Evolutionary conservation across 2,329 filamentous ascomycete species (phyloP).

Genomic region (Tolypocladium sp.): DNA sequence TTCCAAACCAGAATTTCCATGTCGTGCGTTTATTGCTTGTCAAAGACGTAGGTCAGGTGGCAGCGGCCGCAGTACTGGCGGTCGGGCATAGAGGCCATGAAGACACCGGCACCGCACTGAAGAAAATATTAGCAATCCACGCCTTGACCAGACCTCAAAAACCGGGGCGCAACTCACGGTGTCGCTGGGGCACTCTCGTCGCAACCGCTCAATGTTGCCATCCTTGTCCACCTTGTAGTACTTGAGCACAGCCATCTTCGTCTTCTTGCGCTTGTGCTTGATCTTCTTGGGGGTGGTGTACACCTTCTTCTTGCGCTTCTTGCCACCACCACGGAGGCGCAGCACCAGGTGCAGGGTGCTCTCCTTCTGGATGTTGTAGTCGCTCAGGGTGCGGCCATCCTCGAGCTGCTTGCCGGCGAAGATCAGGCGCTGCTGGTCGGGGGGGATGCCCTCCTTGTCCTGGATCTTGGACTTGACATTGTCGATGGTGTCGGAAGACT

Average conservation of each 20-base stretch:
- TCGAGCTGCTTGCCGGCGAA: slow-evolving; percentile 99
- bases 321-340: slow-evolving; percentile 94
- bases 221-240: slow-evolving; percentile 99
- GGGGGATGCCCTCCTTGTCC: slow-evolving; percentile 99
- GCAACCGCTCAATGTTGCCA: slow-evolving; percentile 98
- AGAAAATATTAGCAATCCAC: background rate
- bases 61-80: slow-evolving; percentile 88
- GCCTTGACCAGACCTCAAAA: too few species aligned
- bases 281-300: slow-evolving; percentile 99
- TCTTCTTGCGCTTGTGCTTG: slow-evolving; percentile 99
- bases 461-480: slow-evolving; percentile 98
- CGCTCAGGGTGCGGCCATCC: slow-evolving; percentile 95
- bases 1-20: slow-evolving; percentile 17
- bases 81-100: slow-evolving; percentile 99
- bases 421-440: slow-evolving; percentile 98
- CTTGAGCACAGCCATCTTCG: slow-evolving; percentile 99
- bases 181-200: slow-evolving; percentile 91
- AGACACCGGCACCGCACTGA: slow-evolving; percentile 98
- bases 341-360: slow-evolving; percentile 96
- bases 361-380: slow-evolving; percentile 99
- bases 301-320: slow-evolving; percentile 99
- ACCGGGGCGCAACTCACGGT: slow-evolving; percentile 51
- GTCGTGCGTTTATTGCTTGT: slow-evolving; percentile 47
- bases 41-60: slow-evolving; percentile 66
- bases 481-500: slow-evolving; percentile 99